A percentile compares a stretch with the other conserved stretches of the same genome.
Evolutionary conservation across 1,139 yeast species (phyloP).

Genomic region (Lizanozyma gosingica): DNA sequence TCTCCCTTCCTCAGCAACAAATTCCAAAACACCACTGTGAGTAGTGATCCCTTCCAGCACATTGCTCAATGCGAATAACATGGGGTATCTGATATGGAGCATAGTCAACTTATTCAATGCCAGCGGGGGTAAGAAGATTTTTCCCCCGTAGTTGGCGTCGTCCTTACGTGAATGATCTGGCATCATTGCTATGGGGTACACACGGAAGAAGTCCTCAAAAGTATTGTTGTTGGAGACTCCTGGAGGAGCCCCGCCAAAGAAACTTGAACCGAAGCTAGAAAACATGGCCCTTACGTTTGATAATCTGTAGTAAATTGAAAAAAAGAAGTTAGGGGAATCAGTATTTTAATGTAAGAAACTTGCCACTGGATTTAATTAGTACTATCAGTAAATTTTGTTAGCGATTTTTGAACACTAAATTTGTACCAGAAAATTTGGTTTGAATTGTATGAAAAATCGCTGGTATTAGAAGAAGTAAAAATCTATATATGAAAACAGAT

Average conservation of each 20-base stretch:
- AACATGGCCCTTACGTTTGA: slow-evolving; percentile 25
- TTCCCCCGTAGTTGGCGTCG: slow-evolving; percentile 92
- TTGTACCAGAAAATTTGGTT: too few species aligned
- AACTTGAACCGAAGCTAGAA: slow-evolving; percentile 34
- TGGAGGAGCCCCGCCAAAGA: slow-evolving; percentile 30
- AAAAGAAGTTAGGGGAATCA: too few species aligned
- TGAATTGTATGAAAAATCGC: too few species aligned
- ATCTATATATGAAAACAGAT: too few species aligned
- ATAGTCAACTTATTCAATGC: slow-evolving; percentile 82
- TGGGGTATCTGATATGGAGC: slow-evolving; percentile 86
- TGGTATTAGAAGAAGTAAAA: too few species aligned
- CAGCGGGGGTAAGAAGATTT: slow-evolving; percentile 89
- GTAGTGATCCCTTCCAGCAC: slow-evolving; percentile 32
- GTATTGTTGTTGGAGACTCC: slow-evolving; percentile 23
- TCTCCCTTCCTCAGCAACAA: slow-evolving; percentile 95
- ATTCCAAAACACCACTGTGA: slow-evolving; percentile 93
- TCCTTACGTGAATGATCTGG: slow-evolving; percentile 71
- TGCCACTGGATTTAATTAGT: too few species aligned
- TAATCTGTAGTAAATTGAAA: too few species aligned
- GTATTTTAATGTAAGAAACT: too few species aligned
- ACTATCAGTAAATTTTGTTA: too few species aligned
- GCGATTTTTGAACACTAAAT: too few species aligned
- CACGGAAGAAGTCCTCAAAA: slow-evolving; percentile 78
- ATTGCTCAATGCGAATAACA: slow-evolving; percentile 71
- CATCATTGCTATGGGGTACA: slow-evolving; percentile 90